Evolutionary conservation across 768 basidiomycete species (phyloP).

Genomic region (Suillus luteus): DNA sequence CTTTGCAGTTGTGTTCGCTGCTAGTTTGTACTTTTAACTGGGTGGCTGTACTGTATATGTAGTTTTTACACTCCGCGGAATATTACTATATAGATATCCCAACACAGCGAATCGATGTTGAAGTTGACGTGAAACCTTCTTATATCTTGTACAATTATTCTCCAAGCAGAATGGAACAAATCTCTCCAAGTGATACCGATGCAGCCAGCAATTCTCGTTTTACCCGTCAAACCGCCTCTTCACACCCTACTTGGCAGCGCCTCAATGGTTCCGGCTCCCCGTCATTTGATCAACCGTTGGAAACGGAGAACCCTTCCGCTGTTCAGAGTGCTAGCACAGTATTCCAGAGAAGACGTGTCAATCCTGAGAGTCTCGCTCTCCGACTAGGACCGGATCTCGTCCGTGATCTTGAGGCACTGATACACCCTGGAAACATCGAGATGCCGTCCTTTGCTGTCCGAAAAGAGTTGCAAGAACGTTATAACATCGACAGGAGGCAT

Average conservation of each 20-base stretch:
- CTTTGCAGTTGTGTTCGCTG: conserved; percentile 76
- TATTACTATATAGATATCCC: neutral
- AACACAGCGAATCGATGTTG: neutral
- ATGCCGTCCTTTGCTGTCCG: conserved; percentile 76
- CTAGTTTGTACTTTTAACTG: conserved; percentile 79
- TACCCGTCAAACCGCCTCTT: conserved; percentile 2
- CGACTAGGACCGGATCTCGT: conserved; percentile 68
- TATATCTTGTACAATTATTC: neutral
- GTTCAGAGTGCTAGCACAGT: conserved; percentile 2
- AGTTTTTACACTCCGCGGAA: conserved; percentile 10
- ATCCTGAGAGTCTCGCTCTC: conserved; percentile 68
- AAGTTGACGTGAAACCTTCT: conserved; percentile 1
- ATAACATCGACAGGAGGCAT: conserved; percentile 69
- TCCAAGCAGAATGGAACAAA: conserved; percentile 1
- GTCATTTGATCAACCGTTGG: neutral
- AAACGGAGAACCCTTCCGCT: conserved; percentile 1
- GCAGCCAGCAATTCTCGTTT: neutral
- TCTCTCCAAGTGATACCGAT: neutral
- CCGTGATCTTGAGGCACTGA: conserved; percentile 70
- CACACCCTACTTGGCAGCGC: conserved; percentile 5
- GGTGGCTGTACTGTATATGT: conserved; percentile 4
- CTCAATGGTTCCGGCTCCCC: conserved; percentile 2
- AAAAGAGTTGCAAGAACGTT: conserved; percentile 70
- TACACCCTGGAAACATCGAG: conserved; percentile 64
- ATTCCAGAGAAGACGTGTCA: conserved; percentile 50